Evolutionary conservation across 2,329 filamentous ascomycete genomes (phyloP).

Genomic region (Cercospora zeina): DNA sequence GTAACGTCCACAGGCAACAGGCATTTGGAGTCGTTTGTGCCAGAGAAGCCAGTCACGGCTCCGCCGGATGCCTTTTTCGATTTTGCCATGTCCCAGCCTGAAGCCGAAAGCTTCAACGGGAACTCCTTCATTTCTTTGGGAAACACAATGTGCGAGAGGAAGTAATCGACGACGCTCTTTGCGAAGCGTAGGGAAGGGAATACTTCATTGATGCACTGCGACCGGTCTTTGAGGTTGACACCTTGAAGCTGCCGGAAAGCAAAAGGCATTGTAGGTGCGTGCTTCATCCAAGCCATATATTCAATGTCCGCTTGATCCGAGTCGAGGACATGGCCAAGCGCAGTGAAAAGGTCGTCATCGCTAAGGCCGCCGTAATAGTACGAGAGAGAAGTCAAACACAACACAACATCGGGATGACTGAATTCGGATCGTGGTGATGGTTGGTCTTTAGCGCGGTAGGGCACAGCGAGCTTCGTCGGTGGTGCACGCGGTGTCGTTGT

Average conservation of each 20-base stretch:
- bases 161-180: constrained; percentile 64
- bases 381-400: constrained; percentile 63
- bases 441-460: constrained; percentile 63
- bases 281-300: constrained; percentile 33
- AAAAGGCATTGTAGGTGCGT: constrained; percentile 19
- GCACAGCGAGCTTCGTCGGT: constrained; percentile 58
- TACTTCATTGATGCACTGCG: constrained; percentile 26
- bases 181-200: constrained; percentile 52
- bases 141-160: constrained; percentile 66
- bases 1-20: constrained; percentile 62
- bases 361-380: constrained; percentile 66
- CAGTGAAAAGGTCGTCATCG: constrained; percentile 47
- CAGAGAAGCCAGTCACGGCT: constrained; percentile 68
- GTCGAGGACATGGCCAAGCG: constrained; percentile 29
- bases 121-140: constrained; percentile 65
- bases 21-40: constrained; percentile 65
- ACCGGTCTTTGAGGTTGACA: constrained; percentile 34
- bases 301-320: constrained; percentile 32
- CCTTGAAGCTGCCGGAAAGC: constrained; percentile 30
- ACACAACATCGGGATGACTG: constrained; percentile 66
- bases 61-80: constrained; percentile 48
- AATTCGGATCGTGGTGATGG: constrained; percentile 65
- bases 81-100: constrained; percentile 65
- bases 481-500: constrained; percentile 48
- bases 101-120: constrained; percentile 61